Base-by-base conservation (phyloP, 805 yeast species). In the Zygosaccharomyces bisporus region DNA sequence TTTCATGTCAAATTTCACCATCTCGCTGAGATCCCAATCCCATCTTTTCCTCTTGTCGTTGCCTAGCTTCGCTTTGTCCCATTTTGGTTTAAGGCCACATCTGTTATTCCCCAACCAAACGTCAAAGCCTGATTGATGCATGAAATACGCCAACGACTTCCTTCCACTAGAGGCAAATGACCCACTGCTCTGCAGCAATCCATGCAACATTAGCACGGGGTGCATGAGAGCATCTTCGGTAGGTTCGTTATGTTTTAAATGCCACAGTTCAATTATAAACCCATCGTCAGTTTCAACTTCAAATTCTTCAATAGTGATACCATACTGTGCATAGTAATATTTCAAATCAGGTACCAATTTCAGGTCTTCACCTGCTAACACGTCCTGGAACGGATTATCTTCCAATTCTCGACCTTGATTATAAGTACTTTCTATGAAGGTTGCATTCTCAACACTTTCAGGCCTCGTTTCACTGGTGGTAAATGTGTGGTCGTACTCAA, bases 61-160 rank as follows among this genome's bases (percentile, higher is more conserved):
- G 49, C 29, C 70, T 67, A 49, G 70, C 73, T 45, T 63, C 63
- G 50, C 36, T 46, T 46, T 47, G 47, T 71, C 63, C 67, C 90
- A 95, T 41, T 73, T 68, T 0, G 95, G 86, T 31, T 76, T 70
- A 59, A 90, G 85, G 4, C 96, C 95, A 52, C 96, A 83, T 50
- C 99, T 68, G 58, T 89, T 90, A 58, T 89, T 87, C 1, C 96
- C 96, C 43, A 89, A 61, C 96, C 96, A 89, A 6, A 89, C 88
- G 54, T 89, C 96, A 56, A 74, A 86, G 0, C 93, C 90, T 19
- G 70, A 63, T 24, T 70, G 67, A 30, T 66, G 63, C 39, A 72
- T 71, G 58, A 71, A 74, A 60, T 73, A 78, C 0, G 91, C 93
- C 34, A 93, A 64, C 8, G 95, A 83, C 47, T 83, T 79, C 45